Conservation (phyloP, 169 alveolate genomes). For the Babesia ovis region DNA sequence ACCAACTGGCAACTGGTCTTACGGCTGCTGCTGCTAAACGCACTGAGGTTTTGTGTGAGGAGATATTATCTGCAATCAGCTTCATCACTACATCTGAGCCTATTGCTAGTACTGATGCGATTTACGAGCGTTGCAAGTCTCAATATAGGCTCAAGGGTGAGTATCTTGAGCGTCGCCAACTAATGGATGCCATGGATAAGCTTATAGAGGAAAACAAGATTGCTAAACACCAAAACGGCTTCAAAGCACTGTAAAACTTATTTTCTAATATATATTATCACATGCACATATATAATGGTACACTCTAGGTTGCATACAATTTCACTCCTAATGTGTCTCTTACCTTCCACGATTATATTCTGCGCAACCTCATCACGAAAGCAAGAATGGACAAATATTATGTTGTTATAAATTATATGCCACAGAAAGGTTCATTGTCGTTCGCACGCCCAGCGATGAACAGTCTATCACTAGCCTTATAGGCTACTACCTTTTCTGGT, state of each 20-base stretch:
- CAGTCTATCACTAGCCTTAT: too few species aligned
- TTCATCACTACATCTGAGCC: constrained; percentile 27
- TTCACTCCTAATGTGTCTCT: too few species aligned
- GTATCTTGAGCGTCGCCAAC: constrained; percentile 38
- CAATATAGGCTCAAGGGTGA: constrained; percentile 12
- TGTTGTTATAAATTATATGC: too few species aligned
- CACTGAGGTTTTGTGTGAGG: constrained; percentile 21
- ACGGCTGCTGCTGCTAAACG: constrained; percentile 44
- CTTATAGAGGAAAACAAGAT: constrained; percentile 9
- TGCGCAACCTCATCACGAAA: too few species aligned
- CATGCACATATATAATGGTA: too few species aligned
- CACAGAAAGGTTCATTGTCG: too few species aligned
- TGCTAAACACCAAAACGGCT: constrained; percentile 5
- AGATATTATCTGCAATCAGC: constrained; percentile 16
- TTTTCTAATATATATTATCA: too few species aligned
- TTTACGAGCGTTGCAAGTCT: constrained; percentile 30
- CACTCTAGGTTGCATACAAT: too few species aligned
- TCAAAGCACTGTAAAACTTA: constrained; percentile 9
- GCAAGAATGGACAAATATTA: too few species aligned
- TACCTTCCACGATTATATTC: too few species aligned
- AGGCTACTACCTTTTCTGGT: too few species aligned
- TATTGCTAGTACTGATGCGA: constrained; percentile 18
- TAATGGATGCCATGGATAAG: constrained; percentile 33
- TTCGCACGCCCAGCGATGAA: too few species aligned
- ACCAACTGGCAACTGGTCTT: constrained; percentile 90